Evolutionary conservation across 2,329 filamentous ascomycete genomes (phyloP), one percentile per base, ranked within the genome.

Genomic region (Epichloe typhina): DNA sequence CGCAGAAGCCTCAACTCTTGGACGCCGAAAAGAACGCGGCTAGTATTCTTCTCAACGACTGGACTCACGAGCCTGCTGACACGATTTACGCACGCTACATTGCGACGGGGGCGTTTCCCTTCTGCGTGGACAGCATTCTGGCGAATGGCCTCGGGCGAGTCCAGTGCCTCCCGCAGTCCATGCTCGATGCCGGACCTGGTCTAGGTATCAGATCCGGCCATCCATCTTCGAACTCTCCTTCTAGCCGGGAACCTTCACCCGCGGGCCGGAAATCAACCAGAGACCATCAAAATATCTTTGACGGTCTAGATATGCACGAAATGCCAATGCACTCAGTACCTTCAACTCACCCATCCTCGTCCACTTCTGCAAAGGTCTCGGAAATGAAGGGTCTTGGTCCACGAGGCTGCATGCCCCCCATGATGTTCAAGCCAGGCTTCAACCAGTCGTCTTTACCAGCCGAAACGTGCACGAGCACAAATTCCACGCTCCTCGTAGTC

Each of bases 371-470:
- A 19, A 15, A 36, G 8, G 17, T 21, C 26, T 23, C 13, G 6
- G 17, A 21, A 3, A 51, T 42, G 43, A 23, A 17, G 9, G 23
- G 9, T 23, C 42, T 46, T 7, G 33, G 42, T 9, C 42, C 49
- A 15, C 42, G 49, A n/a, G 49, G 49, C 21, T 51, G 49, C 37
- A 33, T 35, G 36, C 9, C 33, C 43, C 49, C 49, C 17, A 51
- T 51, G 49, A 46, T 51, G 42, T 47, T 49, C 47, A 49, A 49
- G 37, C 37, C 44, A 12, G 50, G 50, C 38, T 52, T 47, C 38
- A 26, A 52, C 39, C 36, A 36, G 15, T 40, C 50, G 5, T 47
- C 44, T 15, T 33, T 52, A n/a, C 50, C 50, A 5, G 19, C 21
- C 6, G 50, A 52, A 21, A 52, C 45, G 6, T 52, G 50, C 38